A percentile compares a stretch with the other conserved stretches of the same genome.
These are phyloP conservation scores for Pyricularia sp. DNA, from an alignment of 2,329 filamentous ascomycete species.

Conservation along the genomic window DNA sequence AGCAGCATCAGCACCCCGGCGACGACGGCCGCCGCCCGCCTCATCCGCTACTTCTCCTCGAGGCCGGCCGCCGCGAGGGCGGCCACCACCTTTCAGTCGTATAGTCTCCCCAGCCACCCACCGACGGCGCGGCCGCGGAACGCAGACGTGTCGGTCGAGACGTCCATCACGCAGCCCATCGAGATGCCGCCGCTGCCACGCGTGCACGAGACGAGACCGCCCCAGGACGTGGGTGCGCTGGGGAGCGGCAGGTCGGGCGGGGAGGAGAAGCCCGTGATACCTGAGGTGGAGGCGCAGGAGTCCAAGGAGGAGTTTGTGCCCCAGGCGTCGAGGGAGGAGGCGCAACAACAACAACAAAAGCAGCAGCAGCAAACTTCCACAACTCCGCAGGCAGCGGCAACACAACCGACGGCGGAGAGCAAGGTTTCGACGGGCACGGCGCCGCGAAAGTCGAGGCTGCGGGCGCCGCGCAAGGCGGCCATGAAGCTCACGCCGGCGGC, in stretches of 20 bases:
- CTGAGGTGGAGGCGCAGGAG: conserved; percentile 60
- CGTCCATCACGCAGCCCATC: conserved; percentile 27
- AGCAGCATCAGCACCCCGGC: neutral
- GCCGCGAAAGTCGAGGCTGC: conserved; percentile 55
- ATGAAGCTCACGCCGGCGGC: conserved; percentile 78
- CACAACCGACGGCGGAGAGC: neutral
- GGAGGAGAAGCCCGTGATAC: conserved; percentile 31
- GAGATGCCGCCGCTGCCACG: conserved; percentile 28
- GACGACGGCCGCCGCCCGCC: conserved; percentile 16
- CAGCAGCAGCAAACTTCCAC: neutral
- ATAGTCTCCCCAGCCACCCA: conserved; percentile 31
- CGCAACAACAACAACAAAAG: neutral
- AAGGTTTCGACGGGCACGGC: conserved; percentile 17
- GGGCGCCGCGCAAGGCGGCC: conserved; percentile 73
- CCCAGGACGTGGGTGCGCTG: conserved; percentile 13
- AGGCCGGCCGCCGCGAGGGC: conserved; percentile 19
- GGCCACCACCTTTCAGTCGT: conserved; percentile 36
- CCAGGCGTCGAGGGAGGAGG: neutral
- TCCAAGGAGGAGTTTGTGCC: conserved; percentile 35
- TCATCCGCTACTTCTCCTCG: conserved; percentile 32
- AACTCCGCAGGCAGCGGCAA: neutral
- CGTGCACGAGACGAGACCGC: conserved; percentile 43
- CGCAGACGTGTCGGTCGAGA: conserved; percentile 31
- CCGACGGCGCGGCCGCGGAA: conserved; percentile 29
- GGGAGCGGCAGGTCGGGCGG: conserved; percentile 10